These are phyloP conservation scores for Petasospora rhodanensis DNA, from an alignment of 1,139 yeast species.

Conservation along the genomic window DNA sequence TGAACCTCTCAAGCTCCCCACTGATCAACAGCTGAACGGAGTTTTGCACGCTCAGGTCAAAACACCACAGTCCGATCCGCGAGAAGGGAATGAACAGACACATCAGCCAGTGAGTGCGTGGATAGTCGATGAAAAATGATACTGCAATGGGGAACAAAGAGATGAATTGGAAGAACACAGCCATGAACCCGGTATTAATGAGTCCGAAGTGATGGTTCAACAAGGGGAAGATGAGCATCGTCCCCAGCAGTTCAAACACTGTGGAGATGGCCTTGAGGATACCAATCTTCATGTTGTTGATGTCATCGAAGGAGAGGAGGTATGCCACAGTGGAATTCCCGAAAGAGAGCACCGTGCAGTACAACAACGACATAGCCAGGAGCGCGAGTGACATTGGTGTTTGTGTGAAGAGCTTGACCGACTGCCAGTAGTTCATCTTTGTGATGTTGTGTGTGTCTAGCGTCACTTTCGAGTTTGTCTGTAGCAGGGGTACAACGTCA, in stretches of 20 bases:
- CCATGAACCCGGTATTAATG: slow-evolving; percentile 27
- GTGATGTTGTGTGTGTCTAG: slow-evolving; percentile 1
- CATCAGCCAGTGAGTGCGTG: slow-evolving; percentile 19
- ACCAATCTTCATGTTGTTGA: slow-evolving; percentile 29
- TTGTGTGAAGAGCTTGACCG: slow-evolving; percentile 36
- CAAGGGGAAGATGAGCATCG: slow-evolving; percentile 29
- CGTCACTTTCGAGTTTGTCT: no score
- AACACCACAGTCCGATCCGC: slow-evolving; percentile 38
- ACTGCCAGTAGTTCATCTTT: slow-evolving; percentile 10
- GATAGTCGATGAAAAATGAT: slow-evolving; percentile 11
- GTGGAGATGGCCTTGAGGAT: slow-evolving; percentile 28
- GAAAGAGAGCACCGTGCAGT: slow-evolving; percentile 33
- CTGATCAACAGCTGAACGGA: slow-evolving; percentile 30
- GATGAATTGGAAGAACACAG: slow-evolving; percentile 25
- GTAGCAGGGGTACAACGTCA: slow-evolving; percentile 25
- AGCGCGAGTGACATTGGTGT: slow-evolving; percentile 50
- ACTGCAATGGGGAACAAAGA: slow-evolving; percentile 16
- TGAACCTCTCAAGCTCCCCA: slow-evolving; percentile 27
- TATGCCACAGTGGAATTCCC: slow-evolving; percentile 33
- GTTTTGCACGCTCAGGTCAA: slow-evolving; percentile 32
- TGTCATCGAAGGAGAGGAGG: slow-evolving; percentile 27
- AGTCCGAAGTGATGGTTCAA: slow-evolving; percentile 26
- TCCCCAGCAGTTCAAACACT: slow-evolving; percentile 27
- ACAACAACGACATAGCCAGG: slow-evolving; percentile 31
- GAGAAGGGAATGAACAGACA: slow-evolving; percentile 30